A percentile compares a stretch with the other conserved stretches of the same genome.
phyloP scores from a whole-genome alignment of 345 rosid genomes.

The Trapa bicornis region DNA sequence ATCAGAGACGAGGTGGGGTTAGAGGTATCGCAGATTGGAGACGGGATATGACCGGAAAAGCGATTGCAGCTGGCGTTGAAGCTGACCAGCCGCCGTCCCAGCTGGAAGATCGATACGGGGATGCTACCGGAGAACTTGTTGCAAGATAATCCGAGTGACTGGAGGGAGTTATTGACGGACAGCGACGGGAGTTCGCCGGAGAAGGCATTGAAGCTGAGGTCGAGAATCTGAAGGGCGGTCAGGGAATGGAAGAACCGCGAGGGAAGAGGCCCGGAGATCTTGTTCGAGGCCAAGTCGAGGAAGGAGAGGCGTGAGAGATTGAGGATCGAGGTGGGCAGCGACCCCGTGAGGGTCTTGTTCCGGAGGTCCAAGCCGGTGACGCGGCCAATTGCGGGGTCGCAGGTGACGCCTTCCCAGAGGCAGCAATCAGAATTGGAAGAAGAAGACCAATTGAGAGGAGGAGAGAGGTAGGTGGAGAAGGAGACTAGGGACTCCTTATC shows the following conservation, averaged over 20 bases:
- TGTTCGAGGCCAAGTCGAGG: constrained; percentile 63
- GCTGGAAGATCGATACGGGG: constrained; percentile 28
- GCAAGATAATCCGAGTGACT: constrained; percentile 57
- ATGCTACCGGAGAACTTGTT: constrained; percentile 43
- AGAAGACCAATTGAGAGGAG: constrained; percentile 7
- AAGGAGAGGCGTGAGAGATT: constrained; percentile 32
- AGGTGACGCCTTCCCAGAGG: constrained; percentile 61
- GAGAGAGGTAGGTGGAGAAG: constrained; percentile 18
- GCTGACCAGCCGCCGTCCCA: constrained; percentile 36
- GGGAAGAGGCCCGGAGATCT: constrained; percentile 48
- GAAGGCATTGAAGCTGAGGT: constrained; percentile 65
- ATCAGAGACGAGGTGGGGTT: constrained; percentile 16
- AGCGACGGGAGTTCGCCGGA: constrained; percentile 36
- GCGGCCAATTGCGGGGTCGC: constrained; percentile 29
- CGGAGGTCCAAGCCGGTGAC: constrained; percentile 43
- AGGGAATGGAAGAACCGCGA: constrained; percentile 33
- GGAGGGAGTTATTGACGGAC: constrained; percentile 14
- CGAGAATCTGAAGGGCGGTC: constrained; percentile 38
- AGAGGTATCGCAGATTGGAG: constrained; percentile 35
- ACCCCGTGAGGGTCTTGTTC: constrained; percentile 39
- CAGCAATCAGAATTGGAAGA: constrained; percentile 38
- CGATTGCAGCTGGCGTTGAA: constrained; percentile 71
- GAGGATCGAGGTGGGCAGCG: constrained; percentile 30
- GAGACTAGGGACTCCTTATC: constrained; percentile 38
- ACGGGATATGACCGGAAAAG: constrained; percentile 54